A percentile compares a stretch with the other conserved stretches of the same genome.
phyloP scores from a whole-genome alignment of 164 flowering plant genomes.

The Platanus orientalis region DNA sequence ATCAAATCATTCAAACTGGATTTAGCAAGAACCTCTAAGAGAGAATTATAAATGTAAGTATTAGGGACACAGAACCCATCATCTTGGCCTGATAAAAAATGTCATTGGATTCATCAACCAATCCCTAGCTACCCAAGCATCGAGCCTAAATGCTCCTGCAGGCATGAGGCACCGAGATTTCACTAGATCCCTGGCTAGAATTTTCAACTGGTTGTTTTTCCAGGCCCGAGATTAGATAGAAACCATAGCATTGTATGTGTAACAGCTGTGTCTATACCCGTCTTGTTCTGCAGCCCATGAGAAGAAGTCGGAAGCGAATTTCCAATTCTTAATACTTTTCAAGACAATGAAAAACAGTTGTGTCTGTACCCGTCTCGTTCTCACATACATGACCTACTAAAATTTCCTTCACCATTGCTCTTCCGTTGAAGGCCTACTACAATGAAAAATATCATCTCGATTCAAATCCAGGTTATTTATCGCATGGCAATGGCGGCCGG shows the following conservation, averaged over 20 bases:
- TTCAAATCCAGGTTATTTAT: too few species aligned
- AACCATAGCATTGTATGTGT: too few species aligned
- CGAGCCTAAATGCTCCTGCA: slow-evolving; percentile 81
- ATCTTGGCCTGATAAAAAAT: slow-evolving; percentile 50
- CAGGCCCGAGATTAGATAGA: slow-evolving; percentile 53
- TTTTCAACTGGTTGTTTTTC: slow-evolving; percentile 44
- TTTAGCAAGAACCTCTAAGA: slow-evolving; percentile 60
- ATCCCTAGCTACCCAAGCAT: slow-evolving; percentile 64
- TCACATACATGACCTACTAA: too few species aligned
- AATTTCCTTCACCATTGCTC: too few species aligned
- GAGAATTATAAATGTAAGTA: too few species aligned
- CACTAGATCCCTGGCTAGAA: slow-evolving; percentile 36
- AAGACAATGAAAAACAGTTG: too few species aligned
- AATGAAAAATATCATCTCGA: too few species aligned
- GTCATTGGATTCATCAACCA: slow-evolving; percentile 54
- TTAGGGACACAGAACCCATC: slow-evolving; percentile 52
- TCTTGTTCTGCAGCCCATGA: slow-evolving; percentile 61
- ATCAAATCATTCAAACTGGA: slow-evolving; percentile 37
- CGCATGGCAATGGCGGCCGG: too few species aligned
- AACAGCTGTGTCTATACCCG: slow-evolving; percentile 50
- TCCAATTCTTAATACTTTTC: slow-evolving; percentile 47
- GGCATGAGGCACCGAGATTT: slow-evolving; percentile 40
- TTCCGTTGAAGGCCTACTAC: too few species aligned
- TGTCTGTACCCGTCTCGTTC: too few species aligned
- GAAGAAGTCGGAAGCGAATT: slow-evolving; percentile 50